Percentiles rank a stretch among this genome's conserved stretches.
These are phyloP conservation scores for Amauroascus verrucosus DNA, from an alignment of 2,329 filamentous ascomycete species.

Conservation along the genomic window DNA sequence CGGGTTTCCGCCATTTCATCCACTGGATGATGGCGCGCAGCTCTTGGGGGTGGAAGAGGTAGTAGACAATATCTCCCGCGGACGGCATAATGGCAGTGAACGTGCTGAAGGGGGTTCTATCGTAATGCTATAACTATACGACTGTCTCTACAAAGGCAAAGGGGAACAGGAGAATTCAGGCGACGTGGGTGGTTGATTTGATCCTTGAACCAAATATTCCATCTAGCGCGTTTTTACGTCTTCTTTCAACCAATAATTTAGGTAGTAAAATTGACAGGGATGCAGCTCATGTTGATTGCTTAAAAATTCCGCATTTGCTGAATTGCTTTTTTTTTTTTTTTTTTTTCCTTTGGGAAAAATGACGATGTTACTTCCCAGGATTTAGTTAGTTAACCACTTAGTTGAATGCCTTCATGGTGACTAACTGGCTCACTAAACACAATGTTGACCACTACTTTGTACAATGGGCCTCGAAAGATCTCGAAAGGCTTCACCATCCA, in stretches of 20 bases:
- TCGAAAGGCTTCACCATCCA: no score
- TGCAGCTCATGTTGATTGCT: no score
- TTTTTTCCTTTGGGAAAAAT: no score
- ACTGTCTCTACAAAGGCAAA: not conserved
- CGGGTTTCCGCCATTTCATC: not conserved
- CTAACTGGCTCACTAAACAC: no score
- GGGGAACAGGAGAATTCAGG: not conserved
- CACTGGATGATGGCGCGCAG: not conserved
- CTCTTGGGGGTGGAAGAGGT: not conserved
- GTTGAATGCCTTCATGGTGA: no score
- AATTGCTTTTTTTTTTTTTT: no score
- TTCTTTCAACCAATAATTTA: not conserved
- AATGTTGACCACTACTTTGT: no score
- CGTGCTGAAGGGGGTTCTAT: not conserved
- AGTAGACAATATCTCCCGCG: not conserved
- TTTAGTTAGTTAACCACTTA: no score
- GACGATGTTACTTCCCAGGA: no score
- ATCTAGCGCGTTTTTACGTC: not conserved
- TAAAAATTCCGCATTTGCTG: no score
- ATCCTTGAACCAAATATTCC: not conserved
- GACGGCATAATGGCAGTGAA: not conserved
- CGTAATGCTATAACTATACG: not conserved
- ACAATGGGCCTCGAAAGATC: no score
- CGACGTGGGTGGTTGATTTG: not conserved
- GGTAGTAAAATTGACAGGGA: not conserved